Base-by-base conservation (phyloP, 176 grass and related monocot genomes). In the Pontederia crassipes region DNA sequence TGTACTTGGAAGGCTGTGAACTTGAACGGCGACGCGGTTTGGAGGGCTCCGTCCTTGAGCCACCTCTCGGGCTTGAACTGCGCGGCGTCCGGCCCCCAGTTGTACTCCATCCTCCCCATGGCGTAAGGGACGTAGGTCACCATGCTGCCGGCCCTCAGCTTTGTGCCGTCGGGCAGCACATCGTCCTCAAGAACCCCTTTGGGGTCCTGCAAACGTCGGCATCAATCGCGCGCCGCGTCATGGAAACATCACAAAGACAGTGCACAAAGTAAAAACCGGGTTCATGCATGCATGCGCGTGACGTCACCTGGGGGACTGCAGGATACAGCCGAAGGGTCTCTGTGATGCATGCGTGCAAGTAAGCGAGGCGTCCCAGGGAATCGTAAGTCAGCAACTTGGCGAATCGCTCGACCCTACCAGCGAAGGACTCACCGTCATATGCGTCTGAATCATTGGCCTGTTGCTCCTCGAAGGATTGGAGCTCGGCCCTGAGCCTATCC, bases 101-200 rank as follows among this genome's bases (percentile, higher is more conserved):
- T 95, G 69, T 95, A 89, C 77, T 95, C 82, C 90, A 95, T 95
- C 74, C 90, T 45, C 35, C 90, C 90, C 90, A 95, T 95, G 12
- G 80, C 89, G 75, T 95, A 95, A 6, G 90, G 90, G 54, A 86
- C 86, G 52, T 95, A 95, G 63, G 86, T 89, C 50, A 89, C 90
- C 90, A 95, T 95, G 35, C 82, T 72, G n/a, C 90, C 90, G 6
- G 82, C 90, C 62, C 65, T 75, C 68, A 95, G 60, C 76, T 84
- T 89, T 11, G 86, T 95, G 49, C 90, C 90, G 70, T 95, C 90
- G 32, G 90, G 90, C 9, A 95, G 73, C 75, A 89, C 82, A 82
- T 95, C 90, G 74, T 95, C 86, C 57, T 84, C 71, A 59, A 86
- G 45, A 62, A 89, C 69, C n/a, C 90, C 90, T 82, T 95, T 95